Conservation (phyloP, 331 rosid species). For the Quercus phellos region DNA sequence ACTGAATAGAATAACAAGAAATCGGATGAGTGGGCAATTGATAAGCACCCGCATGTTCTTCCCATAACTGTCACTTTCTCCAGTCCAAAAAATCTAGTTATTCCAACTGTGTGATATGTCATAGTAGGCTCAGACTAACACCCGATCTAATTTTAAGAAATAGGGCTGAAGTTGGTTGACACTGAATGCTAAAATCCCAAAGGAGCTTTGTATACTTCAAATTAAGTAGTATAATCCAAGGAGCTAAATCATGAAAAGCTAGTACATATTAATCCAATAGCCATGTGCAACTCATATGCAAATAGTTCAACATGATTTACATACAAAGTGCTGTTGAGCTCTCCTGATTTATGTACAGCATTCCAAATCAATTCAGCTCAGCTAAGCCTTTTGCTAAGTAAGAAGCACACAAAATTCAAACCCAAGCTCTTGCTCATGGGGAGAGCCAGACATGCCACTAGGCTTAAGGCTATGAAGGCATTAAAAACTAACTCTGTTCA, state of each 20-base stretch:
- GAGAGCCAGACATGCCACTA: no score
- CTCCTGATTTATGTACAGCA: no score
- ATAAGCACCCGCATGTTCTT: slow-evolving; percentile 50
- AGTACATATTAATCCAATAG: neutral
- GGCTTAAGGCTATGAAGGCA: no score
- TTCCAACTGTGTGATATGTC: neutral
- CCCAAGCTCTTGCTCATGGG: no score
- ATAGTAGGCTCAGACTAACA: neutral
- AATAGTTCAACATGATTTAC: no score
- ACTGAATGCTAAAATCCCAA: neutral
- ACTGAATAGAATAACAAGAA: slow-evolving; percentile 43
- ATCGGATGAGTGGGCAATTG: slow-evolving; percentile 32
- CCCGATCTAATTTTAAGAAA: neutral
- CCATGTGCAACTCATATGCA: neutral
- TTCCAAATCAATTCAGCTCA: no score
- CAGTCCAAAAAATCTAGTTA: slow-evolving; percentile 18
- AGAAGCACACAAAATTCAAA: no score
- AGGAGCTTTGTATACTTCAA: neutral
- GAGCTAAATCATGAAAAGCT: neutral
- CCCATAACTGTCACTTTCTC: slow-evolving; percentile 58
- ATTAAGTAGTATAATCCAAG: neutral
- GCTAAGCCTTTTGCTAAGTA: no score
- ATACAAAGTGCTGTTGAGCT: no score
- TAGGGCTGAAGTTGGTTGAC: neutral
- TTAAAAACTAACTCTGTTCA: no score